phyloP scores from a whole-genome alignment of 1,139 yeast genomes.

The Scheffersomyces lignicola region DNA sequence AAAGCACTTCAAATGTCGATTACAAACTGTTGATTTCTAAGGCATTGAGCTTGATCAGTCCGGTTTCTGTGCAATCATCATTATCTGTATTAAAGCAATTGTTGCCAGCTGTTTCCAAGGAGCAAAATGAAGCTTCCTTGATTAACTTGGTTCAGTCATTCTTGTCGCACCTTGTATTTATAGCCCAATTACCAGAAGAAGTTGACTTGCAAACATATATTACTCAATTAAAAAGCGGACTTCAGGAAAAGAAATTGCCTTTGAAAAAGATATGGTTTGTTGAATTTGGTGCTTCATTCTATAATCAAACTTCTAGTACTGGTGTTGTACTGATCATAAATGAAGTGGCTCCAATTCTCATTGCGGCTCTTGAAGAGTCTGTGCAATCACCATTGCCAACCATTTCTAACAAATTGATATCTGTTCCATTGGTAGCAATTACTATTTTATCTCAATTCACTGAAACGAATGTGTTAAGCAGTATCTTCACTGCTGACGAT shows the following conservation, averaged over 20 bases:
- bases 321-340: constrained; percentile 9
- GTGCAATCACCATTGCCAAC: constrained; percentile 50
- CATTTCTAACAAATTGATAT: constrained; percentile 48
- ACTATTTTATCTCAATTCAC: constrained; percentile 13
- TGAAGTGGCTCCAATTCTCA: constrained; percentile 29
- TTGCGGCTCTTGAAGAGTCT: constrained; percentile 42
- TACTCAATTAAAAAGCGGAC: constrained; percentile 52
- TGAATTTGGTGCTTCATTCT: constrained; percentile 40
- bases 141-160: constrained; percentile 50
- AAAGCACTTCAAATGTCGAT: constrained; percentile 66
- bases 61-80: constrained; percentile 15
- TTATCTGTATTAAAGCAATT: constrained; percentile 47
- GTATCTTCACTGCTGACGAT: constrained; percentile 21
- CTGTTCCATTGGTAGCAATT: constrained; percentile 47
- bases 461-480: constrained; percentile 14
- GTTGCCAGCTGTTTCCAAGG: constrained; percentile 60
- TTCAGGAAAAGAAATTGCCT: constrained; percentile 62
- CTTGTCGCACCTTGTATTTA: constrained; percentile 37
- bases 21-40: constrained; percentile 44
- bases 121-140: constrained; percentile 70
- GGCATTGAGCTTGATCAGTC: constrained; percentile 7
- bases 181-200: constrained; percentile 10
- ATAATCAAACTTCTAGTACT: background rate
- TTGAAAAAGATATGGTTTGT: constrained; percentile 70
- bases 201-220: constrained; percentile 13